A percentile compares a stretch with the other conserved stretches of the same genome.
phyloP scores from a whole-genome alignment of 176 grass and related monocot genomes.

The Bothriochloa decipiens region DNA sequence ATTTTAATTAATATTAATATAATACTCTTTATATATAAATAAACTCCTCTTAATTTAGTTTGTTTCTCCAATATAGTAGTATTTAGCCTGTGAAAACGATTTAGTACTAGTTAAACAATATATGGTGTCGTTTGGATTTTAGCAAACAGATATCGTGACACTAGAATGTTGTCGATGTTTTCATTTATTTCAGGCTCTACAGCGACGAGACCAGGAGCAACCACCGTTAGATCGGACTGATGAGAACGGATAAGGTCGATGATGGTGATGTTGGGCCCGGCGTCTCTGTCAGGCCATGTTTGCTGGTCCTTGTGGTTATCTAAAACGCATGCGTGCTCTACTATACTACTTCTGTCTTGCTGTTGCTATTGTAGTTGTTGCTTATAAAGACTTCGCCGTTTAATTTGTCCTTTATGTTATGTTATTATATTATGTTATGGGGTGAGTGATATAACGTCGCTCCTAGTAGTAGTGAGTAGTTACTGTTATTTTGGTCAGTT shows the following conservation, averaged over 20 bases:
- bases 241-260: not conserved
- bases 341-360: not conserved
- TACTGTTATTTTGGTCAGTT: not conserved
- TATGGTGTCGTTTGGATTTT: not conserved
- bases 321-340: not conserved
- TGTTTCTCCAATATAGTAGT: not conserved
- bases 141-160: not conserved
- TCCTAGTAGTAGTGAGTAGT: not conserved
- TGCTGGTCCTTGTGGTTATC: constrained; percentile 46
- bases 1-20: not conserved
- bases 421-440: not conserved
- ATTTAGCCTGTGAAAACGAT: not conserved
- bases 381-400: not conserved
- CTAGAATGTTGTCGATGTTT: too few relatives aligned
- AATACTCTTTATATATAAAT: too few relatives aligned
- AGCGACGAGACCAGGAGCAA: constrained; percentile 83
- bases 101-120: not conserved
- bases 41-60: too few relatives aligned
- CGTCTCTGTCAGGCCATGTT: constrained; percentile 27
- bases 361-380: not conserved
- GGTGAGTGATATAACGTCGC: not conserved
- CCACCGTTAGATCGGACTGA: constrained; percentile 59
- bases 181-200: constrained; percentile 60
- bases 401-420: not conserved
- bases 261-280: not conserved